Evolutionary conservation across 106 monocot genomes (phyloP).

Genomic region (Dioscorea zingiberensis): DNA sequence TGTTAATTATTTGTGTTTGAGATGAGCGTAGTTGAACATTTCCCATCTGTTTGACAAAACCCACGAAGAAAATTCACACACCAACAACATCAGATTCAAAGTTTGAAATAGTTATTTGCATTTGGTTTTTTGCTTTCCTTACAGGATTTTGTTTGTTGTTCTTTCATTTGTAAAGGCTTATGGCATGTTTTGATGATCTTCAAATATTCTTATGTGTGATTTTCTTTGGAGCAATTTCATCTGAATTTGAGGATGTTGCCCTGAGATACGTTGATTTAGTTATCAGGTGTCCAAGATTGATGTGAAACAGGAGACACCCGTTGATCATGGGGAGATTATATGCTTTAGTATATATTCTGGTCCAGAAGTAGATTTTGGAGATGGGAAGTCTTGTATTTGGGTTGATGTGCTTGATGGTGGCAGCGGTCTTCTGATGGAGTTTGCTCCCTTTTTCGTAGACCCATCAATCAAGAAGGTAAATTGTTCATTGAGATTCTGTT

Average conservation of each 20-base stretch:
- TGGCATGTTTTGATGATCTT: too few species aligned
- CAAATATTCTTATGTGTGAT: too few species aligned
- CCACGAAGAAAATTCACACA: too few species aligned
- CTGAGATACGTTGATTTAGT: not conserved
- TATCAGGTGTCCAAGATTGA: conserved; percentile 85
- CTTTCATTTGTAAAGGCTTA: too few species aligned
- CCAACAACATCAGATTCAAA: too few species aligned
- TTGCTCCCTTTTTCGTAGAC: conserved; percentile 91
- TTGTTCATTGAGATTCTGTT: not conserved
- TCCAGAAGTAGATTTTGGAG: conserved; percentile 67
- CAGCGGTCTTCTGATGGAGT: conserved; percentile 58
- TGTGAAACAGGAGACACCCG: conserved; percentile 92
- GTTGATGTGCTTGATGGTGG: conserved; percentile 96
- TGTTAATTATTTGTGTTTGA: too few species aligned
- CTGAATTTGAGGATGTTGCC: not conserved
- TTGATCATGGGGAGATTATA: conserved; percentile 84
- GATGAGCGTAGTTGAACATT: too few species aligned
- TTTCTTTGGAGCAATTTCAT: not conserved
- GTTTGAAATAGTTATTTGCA: too few species aligned
- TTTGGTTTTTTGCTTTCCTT: too few species aligned
- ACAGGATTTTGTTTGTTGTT: too few species aligned
- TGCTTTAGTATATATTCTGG: conserved; percentile 97
- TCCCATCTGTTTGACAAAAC: too few species aligned
- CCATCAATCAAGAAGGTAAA: conserved; percentile 80
- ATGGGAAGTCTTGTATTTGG: conserved; percentile 90